Percentiles rank a stretch among this genome's conserved stretches.
These are phyloP conservation scores for Omphalotus olearius DNA, from an alignment of 1,284 basidiomycete genomes.

Conservation along the genomic window DNA sequence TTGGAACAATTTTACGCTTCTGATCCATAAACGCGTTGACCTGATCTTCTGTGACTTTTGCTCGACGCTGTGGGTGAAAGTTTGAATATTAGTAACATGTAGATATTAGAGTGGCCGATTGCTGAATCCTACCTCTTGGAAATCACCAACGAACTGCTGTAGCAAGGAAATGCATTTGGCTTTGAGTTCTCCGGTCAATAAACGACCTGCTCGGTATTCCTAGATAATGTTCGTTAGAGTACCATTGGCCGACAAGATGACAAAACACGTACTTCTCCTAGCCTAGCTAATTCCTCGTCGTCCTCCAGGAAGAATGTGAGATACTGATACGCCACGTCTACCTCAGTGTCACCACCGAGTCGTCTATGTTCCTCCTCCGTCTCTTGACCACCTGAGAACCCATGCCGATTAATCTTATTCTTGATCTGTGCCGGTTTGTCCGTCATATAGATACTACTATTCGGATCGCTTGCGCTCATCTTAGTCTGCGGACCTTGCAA, in stretches of 20 bases:
- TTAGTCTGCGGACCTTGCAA: conserved; percentile 97
- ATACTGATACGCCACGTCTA: conserved; percentile 97
- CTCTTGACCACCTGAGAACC: conserved; percentile 87
- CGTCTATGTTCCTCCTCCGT: conserved; percentile 91
- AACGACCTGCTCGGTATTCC: conserved; percentile 88
- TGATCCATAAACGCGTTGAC: conserved; percentile 83
- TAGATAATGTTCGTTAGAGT: conserved; percentile 25
- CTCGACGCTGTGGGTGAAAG: conserved; percentile 57
- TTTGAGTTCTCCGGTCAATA: conserved; percentile 94
- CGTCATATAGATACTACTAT: conserved; percentile 93
- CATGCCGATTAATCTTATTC: conserved; percentile 95
- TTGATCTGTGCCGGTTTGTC: conserved; percentile 94
- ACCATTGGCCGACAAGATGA: background rate
- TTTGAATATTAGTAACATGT: conserved; percentile 3
- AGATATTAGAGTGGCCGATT: background rate
- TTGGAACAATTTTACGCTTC: conserved; percentile 73
- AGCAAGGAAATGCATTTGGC: conserved; percentile 82
- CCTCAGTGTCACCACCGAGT: conserved; percentile 90
- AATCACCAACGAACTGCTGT: conserved; percentile 81
- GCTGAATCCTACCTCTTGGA: conserved; percentile 86
- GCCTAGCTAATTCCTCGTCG: conserved; percentile 77
- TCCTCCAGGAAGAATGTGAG: conserved; percentile 96
- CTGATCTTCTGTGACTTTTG: conserved; percentile 77
- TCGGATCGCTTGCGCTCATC: conserved; percentile 95
- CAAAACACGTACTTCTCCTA: conserved; percentile 62